Conservation (phyloP, 352 stramenopile species). For the Aphanomyces astaci region DNA sequence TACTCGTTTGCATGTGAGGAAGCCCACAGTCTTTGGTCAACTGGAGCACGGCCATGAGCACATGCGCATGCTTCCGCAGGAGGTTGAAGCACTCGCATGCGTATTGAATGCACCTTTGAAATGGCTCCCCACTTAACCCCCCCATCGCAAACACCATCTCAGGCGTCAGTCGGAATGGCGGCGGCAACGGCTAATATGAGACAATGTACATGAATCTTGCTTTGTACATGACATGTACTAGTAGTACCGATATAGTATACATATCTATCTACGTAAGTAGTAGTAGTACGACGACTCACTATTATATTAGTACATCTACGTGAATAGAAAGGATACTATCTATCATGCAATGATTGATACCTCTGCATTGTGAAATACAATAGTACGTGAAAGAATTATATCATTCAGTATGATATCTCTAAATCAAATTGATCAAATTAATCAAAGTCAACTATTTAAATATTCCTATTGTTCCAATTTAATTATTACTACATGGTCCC, state of each 20-base stretch:
- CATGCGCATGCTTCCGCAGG: not conserved
- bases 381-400: too few relatives aligned
- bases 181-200: constrained; percentile 26
- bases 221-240: not conserved
- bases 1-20: not conserved
- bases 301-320: too few relatives aligned
- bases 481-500: too few relatives aligned
- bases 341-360: too few relatives aligned
- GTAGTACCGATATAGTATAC: not conserved
- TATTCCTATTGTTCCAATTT: too few relatives aligned
- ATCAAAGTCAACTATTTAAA: too few relatives aligned
- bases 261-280: not conserved
- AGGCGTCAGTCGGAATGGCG: constrained; percentile 28
- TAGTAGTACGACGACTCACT: too few relatives aligned
- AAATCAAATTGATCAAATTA: too few relatives aligned
- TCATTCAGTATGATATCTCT: too few relatives aligned
- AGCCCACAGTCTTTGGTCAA: constrained; percentile 4
- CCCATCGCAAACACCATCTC: constrained; percentile 21
- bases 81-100: constrained; percentile 26
- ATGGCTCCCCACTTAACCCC: not conserved
- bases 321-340: too few relatives aligned
- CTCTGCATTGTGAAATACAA: too few relatives aligned
- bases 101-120: constrained; percentile 25
- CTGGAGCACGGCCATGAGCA: not conserved
- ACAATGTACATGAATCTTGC: too few relatives aligned